These are phyloP conservation scores for Neurospora sp. DNA, from an alignment of 495 filamentous ascomycete species.

Conservation along the genomic window DNA sequence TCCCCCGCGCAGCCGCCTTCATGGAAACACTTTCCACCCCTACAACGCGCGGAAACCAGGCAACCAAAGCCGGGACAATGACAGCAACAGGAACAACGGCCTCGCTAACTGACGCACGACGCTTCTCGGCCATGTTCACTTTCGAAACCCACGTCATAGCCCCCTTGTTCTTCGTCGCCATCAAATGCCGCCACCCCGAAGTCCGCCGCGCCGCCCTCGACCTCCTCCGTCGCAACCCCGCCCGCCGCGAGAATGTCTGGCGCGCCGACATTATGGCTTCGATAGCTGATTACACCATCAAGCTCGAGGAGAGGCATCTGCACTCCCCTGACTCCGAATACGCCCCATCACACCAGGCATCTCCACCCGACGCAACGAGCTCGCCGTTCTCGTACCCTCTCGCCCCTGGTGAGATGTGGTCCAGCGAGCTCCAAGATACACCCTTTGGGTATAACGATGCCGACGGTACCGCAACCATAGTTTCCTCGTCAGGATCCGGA, in stretches of 20 bases:
- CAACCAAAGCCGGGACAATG: neutral
- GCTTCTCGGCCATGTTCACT: conserved; percentile 28
- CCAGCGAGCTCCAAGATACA: conserved; percentile 1
- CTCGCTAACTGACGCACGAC: conserved; percentile 7
- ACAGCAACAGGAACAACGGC: neutral
- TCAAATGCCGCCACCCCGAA: conserved; percentile 37
- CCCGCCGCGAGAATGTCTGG: conserved; percentile 29
- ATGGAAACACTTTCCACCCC: conserved; percentile 11
- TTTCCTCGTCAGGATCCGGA: neutral
- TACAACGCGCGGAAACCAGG: conserved; percentile 1
- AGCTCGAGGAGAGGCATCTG: conserved; percentile 23
- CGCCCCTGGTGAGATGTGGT: conserved; percentile 9
- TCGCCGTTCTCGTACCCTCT: conserved; percentile 2
- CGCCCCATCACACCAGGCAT: conserved; percentile 5
- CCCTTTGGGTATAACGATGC: conserved; percentile 1
- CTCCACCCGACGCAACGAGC: conserved; percentile 4
- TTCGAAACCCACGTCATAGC: conserved; percentile 44
- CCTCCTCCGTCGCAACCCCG: conserved; percentile 25
- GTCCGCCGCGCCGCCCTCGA: conserved; percentile 34
- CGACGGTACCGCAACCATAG: neutral
- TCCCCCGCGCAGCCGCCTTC: conserved; percentile 21
- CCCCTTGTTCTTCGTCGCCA: conserved; percentile 38
- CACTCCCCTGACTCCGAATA: neutral
- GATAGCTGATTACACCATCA: conserved; percentile 23
- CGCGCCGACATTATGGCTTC: conserved; percentile 26